These are phyloP conservation scores for Panaeolus papilionaceus DNA, from an alignment of 768 basidiomycete genomes.

Conservation along the genomic window DNA sequence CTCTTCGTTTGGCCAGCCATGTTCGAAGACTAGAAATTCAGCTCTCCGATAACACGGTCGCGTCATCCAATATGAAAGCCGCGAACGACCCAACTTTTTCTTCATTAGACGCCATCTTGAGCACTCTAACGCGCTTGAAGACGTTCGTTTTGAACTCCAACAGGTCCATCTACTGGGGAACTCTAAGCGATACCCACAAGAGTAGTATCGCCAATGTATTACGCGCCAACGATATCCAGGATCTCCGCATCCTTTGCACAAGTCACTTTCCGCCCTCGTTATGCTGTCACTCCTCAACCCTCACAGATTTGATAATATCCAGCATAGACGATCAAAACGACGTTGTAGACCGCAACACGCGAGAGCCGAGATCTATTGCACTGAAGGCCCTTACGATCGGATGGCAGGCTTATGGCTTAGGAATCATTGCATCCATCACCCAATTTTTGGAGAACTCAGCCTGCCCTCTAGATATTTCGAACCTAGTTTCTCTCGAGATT, in stretches of 20 bases:
- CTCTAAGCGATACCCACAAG: not conserved
- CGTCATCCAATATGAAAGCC: slow-evolving; percentile 2
- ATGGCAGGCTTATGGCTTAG: not conserved
- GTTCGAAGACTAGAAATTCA: not conserved
- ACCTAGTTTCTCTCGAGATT: not conserved
- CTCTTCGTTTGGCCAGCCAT: not conserved
- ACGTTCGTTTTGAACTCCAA: not conserved
- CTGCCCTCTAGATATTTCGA: not conserved
- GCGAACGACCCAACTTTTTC: not conserved
- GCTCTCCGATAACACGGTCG: not conserved
- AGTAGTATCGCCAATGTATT: not conserved
- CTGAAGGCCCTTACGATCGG: not conserved
- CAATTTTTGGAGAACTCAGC: not conserved
- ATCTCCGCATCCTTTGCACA: not conserved
- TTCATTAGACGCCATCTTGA: not conserved
- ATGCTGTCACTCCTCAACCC: not conserved
- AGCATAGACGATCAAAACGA: not conserved
- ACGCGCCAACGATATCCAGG: not conserved
- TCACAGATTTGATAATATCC: not conserved
- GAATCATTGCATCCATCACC: not conserved
- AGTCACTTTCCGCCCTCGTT: not conserved
- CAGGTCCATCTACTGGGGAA: not conserved
- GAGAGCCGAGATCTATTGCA: not conserved
- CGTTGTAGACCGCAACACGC: not conserved
- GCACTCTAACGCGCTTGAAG: not conserved